Evolutionary conservation across 306 rosid species (phyloP), one percentile per base, ranked within the genome.

Genomic region (Trifolium fragiferum): DNA sequence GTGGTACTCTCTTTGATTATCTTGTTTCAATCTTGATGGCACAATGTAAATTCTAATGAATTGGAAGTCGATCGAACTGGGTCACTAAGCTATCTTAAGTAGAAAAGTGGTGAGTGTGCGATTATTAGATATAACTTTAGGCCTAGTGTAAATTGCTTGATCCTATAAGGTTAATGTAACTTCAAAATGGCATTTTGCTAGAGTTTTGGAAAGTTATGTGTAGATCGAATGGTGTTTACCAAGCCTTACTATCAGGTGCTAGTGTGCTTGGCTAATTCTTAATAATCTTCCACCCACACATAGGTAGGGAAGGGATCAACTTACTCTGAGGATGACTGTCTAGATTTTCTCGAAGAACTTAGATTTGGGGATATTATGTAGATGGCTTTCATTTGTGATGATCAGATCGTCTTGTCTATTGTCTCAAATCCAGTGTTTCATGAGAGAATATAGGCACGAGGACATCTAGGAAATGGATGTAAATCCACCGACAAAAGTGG

Each of bases 201-300:
- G 25, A 16, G 61, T 25, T 51, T 61, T 62, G 60, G 23, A 38
- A 77, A 23, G 62, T 70, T 62, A 15, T 65, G 35, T 21, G 8
- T 66, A 33, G 57, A 21, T 71, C 23, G 35, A 40, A 66, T 25
- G 7, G 1, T 66, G 47, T 49, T 58, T 70, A 5, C 35, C 12
- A 57, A 70, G 20, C 35, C 70, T 72, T 30, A 60, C 66, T 6
- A 6, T n/a, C 15, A 57, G 16, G 63, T 23, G 4, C 10, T 25
- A 13, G 18, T 25, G 27, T 53, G 23, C 2, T 18, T 53, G 27
- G 57, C 57, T 16, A 50, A 50, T 16, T 16, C 16, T 14, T 46
- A 14, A 50, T 1, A 16, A n/a, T 49, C 16, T 7, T 16, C 5
- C 13, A 4, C 14, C 1, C 13, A 53, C 59, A 19, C 13, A 51